A percentile compares a stretch with the other conserved stretches of the same genome.
Evolutionary conservation across 306 rosid genomes (phyloP).

Genomic region (Acacia crassicarpa): DNA sequence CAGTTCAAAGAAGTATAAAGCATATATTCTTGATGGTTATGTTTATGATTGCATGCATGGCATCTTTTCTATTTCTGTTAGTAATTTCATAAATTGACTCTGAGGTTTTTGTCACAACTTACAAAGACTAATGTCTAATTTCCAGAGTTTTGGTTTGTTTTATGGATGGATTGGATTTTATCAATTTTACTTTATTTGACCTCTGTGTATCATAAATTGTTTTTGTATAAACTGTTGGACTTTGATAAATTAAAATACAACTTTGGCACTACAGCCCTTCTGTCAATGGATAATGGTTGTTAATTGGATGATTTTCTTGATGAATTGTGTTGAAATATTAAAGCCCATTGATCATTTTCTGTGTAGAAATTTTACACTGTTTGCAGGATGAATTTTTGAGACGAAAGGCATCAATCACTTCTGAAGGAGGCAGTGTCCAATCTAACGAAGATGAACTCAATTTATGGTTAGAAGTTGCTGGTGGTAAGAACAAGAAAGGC

Average conservation of each 20-base stretch:
- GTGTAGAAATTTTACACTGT: no score
- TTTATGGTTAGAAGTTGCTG: no score
- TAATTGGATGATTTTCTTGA: conserved; percentile 18
- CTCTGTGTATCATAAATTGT: background rate
- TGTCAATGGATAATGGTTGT: background rate
- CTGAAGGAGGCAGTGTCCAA: no score
- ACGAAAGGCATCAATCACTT: no score
- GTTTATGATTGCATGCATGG: background rate
- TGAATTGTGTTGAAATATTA: conserved; percentile 22
- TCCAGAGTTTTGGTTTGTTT: background rate
- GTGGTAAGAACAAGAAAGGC: no score
- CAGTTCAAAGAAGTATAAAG: background rate
- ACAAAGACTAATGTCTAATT: background rate
- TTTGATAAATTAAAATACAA: background rate
- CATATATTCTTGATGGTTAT: background rate
- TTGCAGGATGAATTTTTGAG: no score
- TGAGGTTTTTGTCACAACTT: background rate
- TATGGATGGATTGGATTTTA: background rate
- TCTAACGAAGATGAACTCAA: no score
- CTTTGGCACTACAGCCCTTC: background rate
- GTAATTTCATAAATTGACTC: background rate
- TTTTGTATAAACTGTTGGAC: background rate
- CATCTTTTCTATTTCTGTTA: background rate
- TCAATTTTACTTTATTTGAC: background rate
- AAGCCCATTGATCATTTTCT: conserved; percentile 23